Evolutionary conservation across 257 asterid species (phyloP).

Genomic region (Fraxinus excelsior): DNA sequence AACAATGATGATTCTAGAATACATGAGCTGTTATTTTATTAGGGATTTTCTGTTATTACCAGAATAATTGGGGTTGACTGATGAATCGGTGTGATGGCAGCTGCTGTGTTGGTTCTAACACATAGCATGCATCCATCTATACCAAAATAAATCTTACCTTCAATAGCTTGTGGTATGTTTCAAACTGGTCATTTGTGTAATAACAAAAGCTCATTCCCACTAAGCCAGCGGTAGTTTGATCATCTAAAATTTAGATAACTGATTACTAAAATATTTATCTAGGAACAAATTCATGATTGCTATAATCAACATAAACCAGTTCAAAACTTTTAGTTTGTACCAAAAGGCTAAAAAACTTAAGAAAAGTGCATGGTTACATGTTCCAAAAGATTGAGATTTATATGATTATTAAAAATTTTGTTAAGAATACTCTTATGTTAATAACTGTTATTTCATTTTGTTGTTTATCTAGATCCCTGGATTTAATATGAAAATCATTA

Average conservation of each 20-base stretch:
- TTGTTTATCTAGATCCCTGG: not conserved
- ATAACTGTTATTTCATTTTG: too few relatives aligned
- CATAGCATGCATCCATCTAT: too few relatives aligned
- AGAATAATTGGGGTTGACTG: too few relatives aligned
- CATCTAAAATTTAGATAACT: not conserved
- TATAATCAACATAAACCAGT: not conserved
- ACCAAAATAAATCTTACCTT: too few relatives aligned
- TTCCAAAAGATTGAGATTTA: not conserved
- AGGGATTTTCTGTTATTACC: too few relatives aligned
- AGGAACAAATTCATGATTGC: not conserved
- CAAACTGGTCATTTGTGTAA: not conserved
- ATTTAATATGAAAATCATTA: not conserved
- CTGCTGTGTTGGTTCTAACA: too few relatives aligned
- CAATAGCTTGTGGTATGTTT: not conserved
- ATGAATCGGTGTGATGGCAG: too few relatives aligned
- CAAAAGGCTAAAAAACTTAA: not conserved
- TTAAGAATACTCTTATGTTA: too few relatives aligned
- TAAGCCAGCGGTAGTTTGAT: not conserved
- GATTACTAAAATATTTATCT: not conserved
- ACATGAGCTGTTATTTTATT: too few relatives aligned
- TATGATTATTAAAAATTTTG: too few relatives aligned
- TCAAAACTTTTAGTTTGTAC: too few relatives aligned
- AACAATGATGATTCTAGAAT: too few relatives aligned
- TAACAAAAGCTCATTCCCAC: not conserved
- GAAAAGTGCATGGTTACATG: not conserved